Evolutionary conservation across 2,329 filamentous ascomycete genomes (phyloP), one percentile per base, ranked within the genome.

Genomic region (Trichoderma cornu-damae): DNA sequence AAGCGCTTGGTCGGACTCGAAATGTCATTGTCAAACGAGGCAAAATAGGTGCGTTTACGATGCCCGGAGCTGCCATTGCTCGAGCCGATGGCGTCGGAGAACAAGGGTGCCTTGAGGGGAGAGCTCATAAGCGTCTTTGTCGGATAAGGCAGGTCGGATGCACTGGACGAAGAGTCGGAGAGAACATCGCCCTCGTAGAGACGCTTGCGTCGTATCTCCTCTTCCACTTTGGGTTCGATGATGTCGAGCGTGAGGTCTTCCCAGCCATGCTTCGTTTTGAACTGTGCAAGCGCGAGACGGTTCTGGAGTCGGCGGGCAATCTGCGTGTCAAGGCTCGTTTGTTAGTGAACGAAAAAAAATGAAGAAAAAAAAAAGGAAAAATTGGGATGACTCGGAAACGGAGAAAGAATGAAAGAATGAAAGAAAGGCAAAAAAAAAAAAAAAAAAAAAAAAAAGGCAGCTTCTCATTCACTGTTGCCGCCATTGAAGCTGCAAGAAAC

Each of bases 221-320:
- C 83, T 69, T 93, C 87, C 61, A 93, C 77, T 70, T 87, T 88
- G 51, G 90, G 90, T 74, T 96, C 90, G 74, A 96, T 90, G 61
- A 80, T 86, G 70, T 91, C 89, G 68, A 95, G 83, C 61, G 88
- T 89, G 70, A 96, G 82, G 72, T 94, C 89, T 74, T 96, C 88
- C 86, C 91, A 95, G 70, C 92, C 92, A 76, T 96, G 88, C 75
- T 95, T 91, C 64, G 94, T 91, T 77, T 97, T 97, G 82, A 96
- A 94, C 73, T 95, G 94, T 70, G 94, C 94, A 62, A 97, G 84
- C 59, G 94, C 93, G 60, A 99, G 85, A 62, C 93, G 90, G 77
- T 96, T 91, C 76, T 97, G 91, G 56, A 99, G 80, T 68, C 88
- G 89, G 70, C 93, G 83, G 66, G 92, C 94, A 78, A 99, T 96